Base-by-base conservation (phyloP, 345 rosid species). In the Syzygium grande region DNA sequence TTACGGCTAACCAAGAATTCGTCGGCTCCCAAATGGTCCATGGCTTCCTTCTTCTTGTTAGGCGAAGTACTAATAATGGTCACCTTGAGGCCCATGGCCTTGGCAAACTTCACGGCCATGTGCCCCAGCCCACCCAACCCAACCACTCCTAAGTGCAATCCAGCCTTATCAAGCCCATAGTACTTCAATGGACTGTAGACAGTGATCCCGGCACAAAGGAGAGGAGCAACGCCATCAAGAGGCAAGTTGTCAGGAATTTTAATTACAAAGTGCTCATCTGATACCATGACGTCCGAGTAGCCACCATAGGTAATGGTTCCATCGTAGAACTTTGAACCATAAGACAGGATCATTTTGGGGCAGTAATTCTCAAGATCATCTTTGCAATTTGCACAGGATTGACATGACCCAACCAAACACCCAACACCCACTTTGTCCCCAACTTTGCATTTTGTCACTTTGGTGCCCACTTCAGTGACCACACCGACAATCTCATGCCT, bases 201-300 rank as follows among this genome's bases (percentile, higher is more conserved):
- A 1, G 95, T 94, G 87, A 95, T 94, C 27, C 97, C 98, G 11
- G 95, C 96, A 79, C 98, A 96, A 3, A 96, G 93, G 52, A 96
- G 89, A 8, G 97, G 97, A 3, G 97, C 98, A 13, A 88, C 91
- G 5, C 92, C 87, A 7, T 93, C 96, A 9, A 94, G 93, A 16
- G 94, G 91, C 85, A 95, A 84, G 56, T 86, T 91, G 17, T 93
- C 92, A 1, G 96, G 97, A 68, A 96, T 89, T 23, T 88, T 87
- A 38, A 95, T 88, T 4, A 95, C 87, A 87, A 92, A 96, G 51
- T 90, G 95, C 58, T 95, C 92, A 17, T 94, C 90, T 1, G 91
- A 92, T 0, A 94, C 93, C 91, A 94, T 94, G 52, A 86, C 46
- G 88, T 95, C 91, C 22, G 97, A 91, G 89, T 86, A 91, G 83